phyloP scores from a whole-genome alignment of 768 basidiomycete genomes.

The Hortiboletus campestris region DNA sequence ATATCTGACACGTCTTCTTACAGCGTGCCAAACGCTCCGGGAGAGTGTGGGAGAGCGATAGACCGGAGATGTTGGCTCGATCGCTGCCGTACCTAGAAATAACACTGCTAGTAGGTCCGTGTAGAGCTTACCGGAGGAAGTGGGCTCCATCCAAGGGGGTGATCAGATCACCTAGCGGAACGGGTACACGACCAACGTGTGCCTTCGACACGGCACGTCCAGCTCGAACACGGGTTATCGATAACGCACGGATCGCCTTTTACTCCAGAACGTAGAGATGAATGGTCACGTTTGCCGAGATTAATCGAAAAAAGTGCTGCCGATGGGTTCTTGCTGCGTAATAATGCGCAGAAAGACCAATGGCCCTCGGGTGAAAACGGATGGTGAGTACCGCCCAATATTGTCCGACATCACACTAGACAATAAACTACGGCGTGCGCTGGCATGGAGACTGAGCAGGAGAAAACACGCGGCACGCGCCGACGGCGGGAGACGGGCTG shows the following conservation, averaged over 20 bases:
- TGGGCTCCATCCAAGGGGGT: background rate
- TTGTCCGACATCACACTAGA: background rate
- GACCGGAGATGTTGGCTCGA: background rate
- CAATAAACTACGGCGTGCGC: no score
- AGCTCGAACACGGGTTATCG: constrained; percentile 8
- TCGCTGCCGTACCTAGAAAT: background rate
- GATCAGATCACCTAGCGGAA: constrained; percentile 2
- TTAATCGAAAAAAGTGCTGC: background rate
- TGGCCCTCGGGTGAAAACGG: background rate
- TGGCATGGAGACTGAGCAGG: background rate
- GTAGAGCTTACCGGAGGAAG: no score
- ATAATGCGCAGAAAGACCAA: constrained; percentile 1
- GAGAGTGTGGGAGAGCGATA: background rate
- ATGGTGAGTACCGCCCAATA: background rate
- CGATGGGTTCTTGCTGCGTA: constrained; percentile 4
- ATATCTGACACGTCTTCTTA: background rate
- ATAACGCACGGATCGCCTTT: constrained; percentile 5
- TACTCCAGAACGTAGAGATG: constrained; percentile 7
- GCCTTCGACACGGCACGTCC: background rate
- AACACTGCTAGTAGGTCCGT: background rate
- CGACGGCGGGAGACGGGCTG: constrained; percentile 17
- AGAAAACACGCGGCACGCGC: constrained; percentile 24
- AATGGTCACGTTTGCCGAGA: constrained; percentile 4
- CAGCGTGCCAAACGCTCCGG: background rate
- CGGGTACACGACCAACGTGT: constrained; percentile 1